Conservation (phyloP, 192 early-diverging fungal species). For the Coemansia umbellata region DNA sequence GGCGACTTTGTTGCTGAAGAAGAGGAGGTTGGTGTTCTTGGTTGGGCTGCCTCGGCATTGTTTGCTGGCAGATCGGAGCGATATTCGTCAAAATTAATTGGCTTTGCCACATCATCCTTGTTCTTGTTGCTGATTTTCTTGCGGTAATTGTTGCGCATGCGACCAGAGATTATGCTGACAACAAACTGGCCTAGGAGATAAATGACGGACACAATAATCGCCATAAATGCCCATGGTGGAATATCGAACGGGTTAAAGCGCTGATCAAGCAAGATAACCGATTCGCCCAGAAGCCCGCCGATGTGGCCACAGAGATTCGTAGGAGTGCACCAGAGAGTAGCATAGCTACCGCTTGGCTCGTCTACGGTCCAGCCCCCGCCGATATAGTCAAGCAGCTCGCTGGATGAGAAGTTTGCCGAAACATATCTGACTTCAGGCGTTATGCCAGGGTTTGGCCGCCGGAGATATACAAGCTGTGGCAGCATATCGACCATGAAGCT, state of each 20-base stretch:
- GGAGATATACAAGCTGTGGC: constrained; percentile 39
- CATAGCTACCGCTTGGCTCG: constrained; percentile 30
- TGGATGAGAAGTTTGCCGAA: constrained; percentile 33
- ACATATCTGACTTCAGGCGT: constrained; percentile 37
- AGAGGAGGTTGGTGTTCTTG: not conserved
- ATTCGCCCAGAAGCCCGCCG: constrained; percentile 39
- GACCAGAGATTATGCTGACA: constrained; percentile 11
- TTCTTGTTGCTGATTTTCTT: constrained; percentile 13
- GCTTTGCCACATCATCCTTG: constrained; percentile 3
- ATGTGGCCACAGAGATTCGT: constrained; percentile 48
- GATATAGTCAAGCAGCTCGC: constrained; percentile 36
- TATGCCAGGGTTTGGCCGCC: constrained; percentile 9
- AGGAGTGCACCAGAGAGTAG: constrained; percentile 45
- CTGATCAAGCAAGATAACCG: constrained; percentile 24
- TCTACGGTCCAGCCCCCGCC: constrained; percentile 30
- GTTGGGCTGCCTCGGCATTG: constrained; percentile 2
- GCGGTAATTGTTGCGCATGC: constrained; percentile 23
- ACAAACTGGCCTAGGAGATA: constrained; percentile 41
- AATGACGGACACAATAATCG: constrained; percentile 31
- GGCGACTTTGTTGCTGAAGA: constrained; percentile 7
- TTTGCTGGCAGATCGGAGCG: constrained; percentile 14
- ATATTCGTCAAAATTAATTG: constrained; percentile 31
- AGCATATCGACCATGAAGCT: constrained; percentile 47
- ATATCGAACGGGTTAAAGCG: constrained; percentile 41
- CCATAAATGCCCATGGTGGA: constrained; percentile 48